These are phyloP conservation scores for Xylariaceae sp. DNA, from an alignment of 2,329 filamentous ascomycete genomes.

Conservation along the genomic window DNA sequence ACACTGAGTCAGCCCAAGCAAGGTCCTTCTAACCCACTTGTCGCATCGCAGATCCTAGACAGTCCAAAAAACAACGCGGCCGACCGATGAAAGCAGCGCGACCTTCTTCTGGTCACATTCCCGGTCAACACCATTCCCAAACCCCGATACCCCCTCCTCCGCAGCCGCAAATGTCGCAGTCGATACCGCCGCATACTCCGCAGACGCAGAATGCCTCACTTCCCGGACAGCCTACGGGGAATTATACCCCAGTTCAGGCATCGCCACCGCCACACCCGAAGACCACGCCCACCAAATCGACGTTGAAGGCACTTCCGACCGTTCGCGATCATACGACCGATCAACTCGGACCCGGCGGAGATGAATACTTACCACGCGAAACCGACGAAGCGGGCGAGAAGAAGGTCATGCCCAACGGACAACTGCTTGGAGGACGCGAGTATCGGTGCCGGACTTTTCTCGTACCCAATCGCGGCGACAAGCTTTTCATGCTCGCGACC, in stretches of 20 bases:
- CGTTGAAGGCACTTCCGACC: constrained; percentile 90
- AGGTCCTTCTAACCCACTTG: constrained; percentile 16
- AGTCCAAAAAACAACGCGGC: constrained; percentile 51
- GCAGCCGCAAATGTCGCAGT: constrained; percentile 29
- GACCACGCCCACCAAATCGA: constrained; percentile 73
- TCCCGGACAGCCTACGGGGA: constrained; percentile 35
- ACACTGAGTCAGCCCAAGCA: neutral
- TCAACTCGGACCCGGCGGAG: constrained; percentile 80
- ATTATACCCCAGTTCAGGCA: constrained; percentile 42
- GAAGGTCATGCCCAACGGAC: constrained; percentile 82
- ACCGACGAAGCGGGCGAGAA: constrained; percentile 90
- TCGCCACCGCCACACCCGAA: constrained; percentile 69
- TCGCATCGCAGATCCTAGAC: constrained; percentile 40
- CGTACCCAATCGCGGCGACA: constrained; percentile 84
- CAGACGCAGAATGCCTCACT: constrained; percentile 46
- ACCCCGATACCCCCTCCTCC: neutral
- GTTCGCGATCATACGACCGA: constrained; percentile 97
- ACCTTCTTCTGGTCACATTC: constrained; percentile 42
- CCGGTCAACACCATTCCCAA: constrained; percentile 37
- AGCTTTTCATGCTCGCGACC: constrained; percentile 97
- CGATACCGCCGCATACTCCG: constrained; percentile 49
- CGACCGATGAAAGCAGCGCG: constrained; percentile 57
- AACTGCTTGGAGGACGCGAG: constrained; percentile 75
- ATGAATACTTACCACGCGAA: constrained; percentile 93
- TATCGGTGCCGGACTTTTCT: constrained; percentile 93